Conservation (phyloP, 352 stramenopile species). For the Phytophthora sp. region DNA sequence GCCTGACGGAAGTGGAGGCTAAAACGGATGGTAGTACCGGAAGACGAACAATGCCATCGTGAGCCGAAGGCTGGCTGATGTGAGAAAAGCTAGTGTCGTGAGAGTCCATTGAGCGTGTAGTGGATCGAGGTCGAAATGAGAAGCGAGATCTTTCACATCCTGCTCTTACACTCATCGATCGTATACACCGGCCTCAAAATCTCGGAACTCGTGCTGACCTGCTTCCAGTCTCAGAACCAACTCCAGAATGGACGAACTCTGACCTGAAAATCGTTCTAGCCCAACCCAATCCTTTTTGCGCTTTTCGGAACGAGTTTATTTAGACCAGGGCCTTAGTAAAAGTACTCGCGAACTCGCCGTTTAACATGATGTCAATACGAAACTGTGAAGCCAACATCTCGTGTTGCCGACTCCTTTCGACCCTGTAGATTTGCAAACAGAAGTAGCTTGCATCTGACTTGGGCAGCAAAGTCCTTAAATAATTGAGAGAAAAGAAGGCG, state of each 20-base stretch:
- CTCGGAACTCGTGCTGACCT: neutral
- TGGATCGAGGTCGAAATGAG: neutral
- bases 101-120: neutral
- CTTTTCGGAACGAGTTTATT: neutral
- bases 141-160: too few relatives aligned
- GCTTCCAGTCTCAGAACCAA: neutral
- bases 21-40: neutral
- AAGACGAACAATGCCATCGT: neutral
- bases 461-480: too few relatives aligned
- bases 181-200: neutral
- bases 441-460: too few relatives aligned
- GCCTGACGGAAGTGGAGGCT: neutral
- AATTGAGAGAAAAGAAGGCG: too few relatives aligned
- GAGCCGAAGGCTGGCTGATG: neutral
- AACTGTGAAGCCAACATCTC: too few relatives aligned
- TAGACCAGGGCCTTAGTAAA: neutral
- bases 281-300: neutral
- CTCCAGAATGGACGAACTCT: neutral
- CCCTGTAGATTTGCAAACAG: too few relatives aligned
- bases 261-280: neutral
- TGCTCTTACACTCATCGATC: too few relatives aligned
- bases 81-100: neutral
- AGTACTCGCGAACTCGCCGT: too few relatives aligned
- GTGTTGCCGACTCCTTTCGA: too few relatives aligned
- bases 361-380: too few relatives aligned